These are phyloP conservation scores for Jaltomata sinuosa DNA, from an alignment of 257 asterid species.

Conservation along the genomic window DNA sequence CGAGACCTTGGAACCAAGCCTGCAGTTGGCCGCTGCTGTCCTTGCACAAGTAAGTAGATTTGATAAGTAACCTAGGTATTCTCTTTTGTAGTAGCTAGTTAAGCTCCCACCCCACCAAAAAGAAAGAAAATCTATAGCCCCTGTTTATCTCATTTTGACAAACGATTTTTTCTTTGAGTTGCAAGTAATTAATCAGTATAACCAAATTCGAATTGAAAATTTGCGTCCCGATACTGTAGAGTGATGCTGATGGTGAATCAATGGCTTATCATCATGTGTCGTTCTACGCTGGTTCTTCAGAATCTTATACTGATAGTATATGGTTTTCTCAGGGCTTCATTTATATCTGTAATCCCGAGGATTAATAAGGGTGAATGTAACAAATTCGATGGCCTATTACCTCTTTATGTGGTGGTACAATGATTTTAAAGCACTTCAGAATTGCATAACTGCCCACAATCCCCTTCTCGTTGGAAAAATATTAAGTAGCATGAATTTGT, in stretches of 20 bases:
- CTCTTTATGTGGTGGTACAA: neutral
- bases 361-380: neutral
- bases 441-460: neutral
- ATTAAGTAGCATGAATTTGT: neutral
- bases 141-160: neutral
- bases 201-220: neutral
- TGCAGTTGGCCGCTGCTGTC: slow-evolving; percentile 98
- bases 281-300: neutral
- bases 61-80: neutral
- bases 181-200: neutral
- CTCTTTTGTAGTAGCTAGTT: neutral
- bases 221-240: neutral
- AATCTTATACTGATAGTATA: neutral
- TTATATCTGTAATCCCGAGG: neutral
- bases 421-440: neutral
- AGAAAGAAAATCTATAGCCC: neutral
- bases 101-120: neutral
- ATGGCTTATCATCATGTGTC: neutral
- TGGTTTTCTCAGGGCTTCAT: neutral
- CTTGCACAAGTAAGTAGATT: slow-evolving; percentile 81
- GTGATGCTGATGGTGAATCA: neutral
- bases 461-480: neutral
- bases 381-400: neutral
- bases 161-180: neutral
- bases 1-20: slow-evolving; percentile 98